Conservation (phyloP, 2,329 filamentous ascomycete genomes). For the Talaromyces rugulosus region DNA sequence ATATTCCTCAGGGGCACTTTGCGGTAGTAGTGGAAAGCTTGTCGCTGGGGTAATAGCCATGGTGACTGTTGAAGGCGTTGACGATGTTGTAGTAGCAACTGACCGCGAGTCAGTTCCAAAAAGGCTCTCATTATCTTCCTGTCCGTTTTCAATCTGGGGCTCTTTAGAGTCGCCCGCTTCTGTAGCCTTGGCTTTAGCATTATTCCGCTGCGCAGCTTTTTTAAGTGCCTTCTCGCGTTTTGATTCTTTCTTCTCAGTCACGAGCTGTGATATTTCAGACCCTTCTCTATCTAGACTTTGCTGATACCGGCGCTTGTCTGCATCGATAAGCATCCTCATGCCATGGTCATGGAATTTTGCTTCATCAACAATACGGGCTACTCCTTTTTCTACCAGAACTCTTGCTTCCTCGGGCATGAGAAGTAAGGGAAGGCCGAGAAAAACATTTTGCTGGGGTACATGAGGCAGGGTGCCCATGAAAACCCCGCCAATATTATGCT, state of each 20-base stretch:
- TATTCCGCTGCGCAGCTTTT: constrained; percentile 40
- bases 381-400: constrained; percentile 70
- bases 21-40: constrained; percentile 44
- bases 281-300: constrained; percentile 52
- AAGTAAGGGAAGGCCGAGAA: constrained; percentile 82
- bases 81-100: neutral
- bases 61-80: constrained; percentile 6
- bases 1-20: constrained; percentile 22
- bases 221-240: constrained; percentile 48
- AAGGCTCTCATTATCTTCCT: constrained; percentile 4
- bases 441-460: constrained; percentile 90
- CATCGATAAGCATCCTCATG: constrained; percentile 56
- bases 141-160: constrained; percentile 21
- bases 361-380: constrained; percentile 79
- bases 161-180: constrained; percentile 14
- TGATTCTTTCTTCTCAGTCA: constrained; percentile 46
- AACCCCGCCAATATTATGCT: constrained; percentile 80
- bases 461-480: constrained; percentile 86
- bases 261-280: constrained; percentile 45
- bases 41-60: constrained; percentile 48
- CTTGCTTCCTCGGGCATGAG: constrained; percentile 86
- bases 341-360: constrained; percentile 62
- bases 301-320: constrained; percentile 61
- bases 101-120: constrained; percentile 9
- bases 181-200: constrained; percentile 15